A percentile compares a stretch with the other conserved stretches of the same genome.
Conservation (phyloP, 2,329 filamentous ascomycete species). For the Myrmaecium sp. region DNA sequence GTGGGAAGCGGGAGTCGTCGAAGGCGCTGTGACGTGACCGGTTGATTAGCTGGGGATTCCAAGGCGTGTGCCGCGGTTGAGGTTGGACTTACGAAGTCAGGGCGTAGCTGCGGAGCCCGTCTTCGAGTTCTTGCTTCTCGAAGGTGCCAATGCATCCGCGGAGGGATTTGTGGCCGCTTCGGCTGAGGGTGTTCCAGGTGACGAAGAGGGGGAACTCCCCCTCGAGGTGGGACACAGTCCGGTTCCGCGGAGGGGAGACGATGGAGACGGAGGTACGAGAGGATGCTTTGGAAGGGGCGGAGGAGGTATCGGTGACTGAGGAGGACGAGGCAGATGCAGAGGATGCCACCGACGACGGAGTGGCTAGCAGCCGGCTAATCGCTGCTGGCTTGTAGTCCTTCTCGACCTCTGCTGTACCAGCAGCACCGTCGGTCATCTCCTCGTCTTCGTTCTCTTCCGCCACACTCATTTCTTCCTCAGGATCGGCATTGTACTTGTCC, state of each 20-base stretch:
- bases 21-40: conserved; percentile 33
- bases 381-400: conserved; percentile 19
- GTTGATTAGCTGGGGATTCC: neutral
- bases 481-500: conserved; percentile 30
- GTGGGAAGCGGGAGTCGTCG: conserved; percentile 44
- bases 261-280: conserved; percentile 15
- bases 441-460: conserved; percentile 12
- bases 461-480: conserved; percentile 7
- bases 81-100: conserved; percentile 47
- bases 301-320: conserved; percentile 24
- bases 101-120: conserved; percentile 64
- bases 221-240: conserved; percentile 13
- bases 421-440: conserved; percentile 12
- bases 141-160: conserved; percentile 97
- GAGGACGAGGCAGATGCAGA: conserved; percentile 29
- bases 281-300: conserved; percentile 24
- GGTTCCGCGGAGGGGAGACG: conserved; percentile 15
- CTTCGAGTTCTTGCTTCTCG: conserved; percentile 53
- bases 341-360: conserved; percentile 28
- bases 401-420: conserved; percentile 6
- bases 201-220: conserved; percentile 76
- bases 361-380: conserved; percentile 26
- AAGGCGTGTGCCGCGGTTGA: conserved; percentile 1
- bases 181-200: conserved; percentile 70
- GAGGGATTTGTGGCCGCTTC: conserved; percentile 46